A percentile compares a stretch with the other conserved stretches of the same genome.
Conservation (phyloP, 2,329 filamentous ascomycete genomes). For the Xylaria sp. region DNA sequence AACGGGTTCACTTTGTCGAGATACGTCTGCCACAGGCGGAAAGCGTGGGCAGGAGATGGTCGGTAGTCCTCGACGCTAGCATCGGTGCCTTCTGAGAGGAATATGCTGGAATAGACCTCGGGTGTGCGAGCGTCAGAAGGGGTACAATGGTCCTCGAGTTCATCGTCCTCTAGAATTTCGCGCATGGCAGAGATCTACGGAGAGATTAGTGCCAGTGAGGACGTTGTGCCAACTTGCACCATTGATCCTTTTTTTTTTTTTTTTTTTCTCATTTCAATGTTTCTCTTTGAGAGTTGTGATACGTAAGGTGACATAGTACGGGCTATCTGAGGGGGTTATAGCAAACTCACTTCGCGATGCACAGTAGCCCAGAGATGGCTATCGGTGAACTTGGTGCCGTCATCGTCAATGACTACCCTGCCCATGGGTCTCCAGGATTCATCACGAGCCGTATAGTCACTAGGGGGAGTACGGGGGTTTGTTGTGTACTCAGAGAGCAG, state of each 20-base stretch:
- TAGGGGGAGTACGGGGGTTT: constrained; percentile 33
- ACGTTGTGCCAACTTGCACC: too few species aligned
- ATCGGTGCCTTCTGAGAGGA: constrained; percentile 52
- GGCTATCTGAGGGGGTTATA: background rate
- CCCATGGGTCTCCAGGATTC: constrained; percentile 54
- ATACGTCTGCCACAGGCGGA: constrained; percentile 76
- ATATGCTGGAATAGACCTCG: constrained; percentile 58
- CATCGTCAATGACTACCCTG: constrained; percentile 62
- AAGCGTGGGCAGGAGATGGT: constrained; percentile 69
- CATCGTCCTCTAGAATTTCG: constrained; percentile 62
- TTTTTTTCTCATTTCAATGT: too few species aligned
- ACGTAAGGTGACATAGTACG: background rate
- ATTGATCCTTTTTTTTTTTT: too few species aligned
- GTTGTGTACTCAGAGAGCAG: constrained; percentile 63
- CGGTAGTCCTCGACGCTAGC: constrained; percentile 59
- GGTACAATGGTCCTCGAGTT: constrained; percentile 48
- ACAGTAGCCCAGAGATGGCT: constrained; percentile 60
- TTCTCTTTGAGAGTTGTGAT: too few species aligned
- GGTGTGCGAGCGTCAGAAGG: constrained; percentile 55
- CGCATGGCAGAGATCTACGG: constrained; percentile 62
- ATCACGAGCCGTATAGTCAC: constrained; percentile 36
- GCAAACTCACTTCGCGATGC: constrained; percentile 54
- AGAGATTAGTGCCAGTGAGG: background rate
- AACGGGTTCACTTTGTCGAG: constrained; percentile 74
- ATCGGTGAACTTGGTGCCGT: constrained; percentile 62